These are phyloP conservation scores for Silene noctiflora DNA, from an alignment of 179 eudicot genomes.

Conservation along the genomic window DNA sequence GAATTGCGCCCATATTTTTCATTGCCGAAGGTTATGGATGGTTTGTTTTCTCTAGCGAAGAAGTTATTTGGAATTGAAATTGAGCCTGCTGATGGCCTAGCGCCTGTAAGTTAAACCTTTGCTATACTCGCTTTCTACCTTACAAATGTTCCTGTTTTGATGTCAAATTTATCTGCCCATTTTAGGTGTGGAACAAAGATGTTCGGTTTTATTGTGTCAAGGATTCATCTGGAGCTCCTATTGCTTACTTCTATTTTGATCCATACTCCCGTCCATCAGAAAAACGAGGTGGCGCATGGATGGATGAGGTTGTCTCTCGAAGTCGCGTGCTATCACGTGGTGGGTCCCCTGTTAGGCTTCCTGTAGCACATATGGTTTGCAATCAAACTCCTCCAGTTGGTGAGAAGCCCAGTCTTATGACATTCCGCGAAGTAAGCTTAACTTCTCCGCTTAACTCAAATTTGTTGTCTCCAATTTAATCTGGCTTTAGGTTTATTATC, in stretches of 20 bases:
- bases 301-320: slow-evolving; percentile 88
- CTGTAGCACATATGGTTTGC: slow-evolving; percentile 97
- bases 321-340: slow-evolving; percentile 75
- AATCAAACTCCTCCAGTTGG: slow-evolving; percentile 99
- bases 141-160: slow-evolving; percentile 10
- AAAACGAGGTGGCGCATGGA: slow-evolving; percentile 99
- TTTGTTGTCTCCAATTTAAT: not conserved
- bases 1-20: slow-evolving; percentile 96
- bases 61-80: slow-evolving; percentile 70
- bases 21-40: slow-evolving; percentile 98
- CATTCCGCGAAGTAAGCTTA: slow-evolving; percentile 81
- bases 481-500: not conserved
- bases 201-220: slow-evolving; percentile 79
- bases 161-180: slow-evolving; percentile 13
- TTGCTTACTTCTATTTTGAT: slow-evolving; percentile 95
- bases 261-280: slow-evolving; percentile 99
- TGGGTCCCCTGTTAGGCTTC: slow-evolving; percentile 76
- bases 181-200: slow-evolving; percentile 89
- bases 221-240: slow-evolving; percentile 69
- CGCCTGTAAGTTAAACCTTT: slow-evolving; percentile 56
- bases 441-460: not conserved
- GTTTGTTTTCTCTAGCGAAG: slow-evolving; percentile 81
- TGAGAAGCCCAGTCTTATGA: slow-evolving; percentile 96
- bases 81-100: slow-evolving; percentile 89
- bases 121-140: slow-evolving; percentile 12